Conservation (phyloP, 2,329 filamentous ascomycete genomes). For the Lachnellula subtilissima region DNA sequence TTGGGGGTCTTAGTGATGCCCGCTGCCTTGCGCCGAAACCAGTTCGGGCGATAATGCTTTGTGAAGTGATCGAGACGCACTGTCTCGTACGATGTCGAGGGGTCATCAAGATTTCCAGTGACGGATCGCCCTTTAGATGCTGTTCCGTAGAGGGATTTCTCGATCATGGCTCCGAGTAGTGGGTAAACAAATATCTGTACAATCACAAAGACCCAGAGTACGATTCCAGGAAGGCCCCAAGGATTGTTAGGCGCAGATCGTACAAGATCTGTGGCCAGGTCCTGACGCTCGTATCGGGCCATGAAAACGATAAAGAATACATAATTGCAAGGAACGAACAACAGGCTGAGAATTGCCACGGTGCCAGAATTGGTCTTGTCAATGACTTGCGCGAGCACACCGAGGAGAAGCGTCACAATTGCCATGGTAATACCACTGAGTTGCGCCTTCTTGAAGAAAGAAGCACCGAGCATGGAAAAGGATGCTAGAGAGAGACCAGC, state of each 20-base stretch:
- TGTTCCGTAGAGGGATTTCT: constrained; percentile 71
- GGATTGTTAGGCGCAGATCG: constrained; percentile 58
- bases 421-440: constrained; percentile 78
- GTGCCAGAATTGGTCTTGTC: constrained; percentile 53
- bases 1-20: constrained; percentile 35
- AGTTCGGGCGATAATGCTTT: constrained; percentile 69
- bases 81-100: constrained; percentile 36
- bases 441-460: constrained; percentile 83
- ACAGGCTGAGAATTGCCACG: constrained; percentile 64
- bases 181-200: constrained; percentile 77
- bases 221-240: constrained; percentile 68
- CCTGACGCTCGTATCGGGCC: constrained; percentile 68
- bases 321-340: constrained; percentile 87
- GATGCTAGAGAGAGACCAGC: constrained; percentile 73
- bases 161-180: constrained; percentile 67
- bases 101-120: constrained; percentile 28
- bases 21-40: constrained; percentile 47
- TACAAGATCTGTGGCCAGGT: constrained; percentile 55
- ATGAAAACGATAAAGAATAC: constrained; percentile 73
- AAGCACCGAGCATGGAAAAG: constrained; percentile 73
- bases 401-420: constrained; percentile 68
- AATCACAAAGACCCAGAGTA: constrained; percentile 71
- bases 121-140: constrained; percentile 57
- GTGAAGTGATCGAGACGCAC: constrained; percentile 69
- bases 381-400: constrained; percentile 75